phyloP scores from a whole-genome alignment of 306 rosid genomes.

The Datisca glomerata region DNA sequence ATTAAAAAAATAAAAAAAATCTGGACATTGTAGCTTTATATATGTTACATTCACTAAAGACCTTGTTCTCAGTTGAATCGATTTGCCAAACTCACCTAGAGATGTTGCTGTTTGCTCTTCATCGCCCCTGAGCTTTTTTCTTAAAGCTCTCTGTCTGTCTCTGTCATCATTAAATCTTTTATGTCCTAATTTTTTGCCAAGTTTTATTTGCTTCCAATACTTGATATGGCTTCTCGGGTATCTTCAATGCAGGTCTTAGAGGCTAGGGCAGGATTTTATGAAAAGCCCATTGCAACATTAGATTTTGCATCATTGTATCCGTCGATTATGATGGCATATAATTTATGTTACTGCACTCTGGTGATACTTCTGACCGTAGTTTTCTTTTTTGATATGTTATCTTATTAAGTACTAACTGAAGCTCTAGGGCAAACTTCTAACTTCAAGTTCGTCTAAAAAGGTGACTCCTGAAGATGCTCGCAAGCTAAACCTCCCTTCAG shows the following conservation, averaged over 20 bases:
- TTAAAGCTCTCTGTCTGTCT: no score
- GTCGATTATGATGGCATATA: constrained; percentile 99
- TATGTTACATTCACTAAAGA: no score
- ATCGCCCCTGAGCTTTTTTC: no score
- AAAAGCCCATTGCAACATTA: constrained; percentile 93
- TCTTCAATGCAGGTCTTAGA: constrained; percentile 70
- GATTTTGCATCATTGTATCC: constrained; percentile 98
- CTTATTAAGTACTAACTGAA: not conserved
- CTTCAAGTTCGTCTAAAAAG: constrained; percentile 31
- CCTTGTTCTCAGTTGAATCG: no score
- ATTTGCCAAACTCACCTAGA: no score
- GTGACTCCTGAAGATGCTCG: constrained; percentile 70
- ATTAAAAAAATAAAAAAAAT: no score
- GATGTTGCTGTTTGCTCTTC: no score
- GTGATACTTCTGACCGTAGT: constrained; percentile 30
- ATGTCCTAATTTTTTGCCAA: no score
- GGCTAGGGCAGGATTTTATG: constrained; percentile 88
- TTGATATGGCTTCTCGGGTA: not conserved
- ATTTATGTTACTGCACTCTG: constrained; percentile 95
- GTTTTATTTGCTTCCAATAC: no score
- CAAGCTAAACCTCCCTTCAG: constrained; percentile 69
- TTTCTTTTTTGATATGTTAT: constrained; percentile 2
- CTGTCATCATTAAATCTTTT: no score
- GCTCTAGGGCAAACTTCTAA: constrained; percentile 1
- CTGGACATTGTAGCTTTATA: no score